phyloP scores from a whole-genome alignment of 2,329 filamentous ascomycete species.

The Myotisia sp. region DNA sequence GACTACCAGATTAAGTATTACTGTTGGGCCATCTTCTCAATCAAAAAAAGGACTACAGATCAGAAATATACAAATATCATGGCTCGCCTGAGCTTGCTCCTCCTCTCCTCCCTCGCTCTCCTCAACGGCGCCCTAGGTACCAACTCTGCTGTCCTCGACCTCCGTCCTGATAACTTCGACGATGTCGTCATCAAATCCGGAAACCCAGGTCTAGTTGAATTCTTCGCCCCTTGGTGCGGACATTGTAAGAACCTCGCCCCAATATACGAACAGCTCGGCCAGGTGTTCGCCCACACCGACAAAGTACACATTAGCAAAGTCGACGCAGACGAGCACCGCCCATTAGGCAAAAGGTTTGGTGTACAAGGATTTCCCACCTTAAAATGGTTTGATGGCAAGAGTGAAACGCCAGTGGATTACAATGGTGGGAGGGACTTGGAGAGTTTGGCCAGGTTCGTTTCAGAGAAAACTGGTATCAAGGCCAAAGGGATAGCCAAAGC shows the following conservation, averaged over 20 bases:
- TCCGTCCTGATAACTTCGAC: conserved; percentile 86
- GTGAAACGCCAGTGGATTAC: conserved; percentile 71
- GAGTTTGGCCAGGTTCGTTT: conserved; percentile 64
- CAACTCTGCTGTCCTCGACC: conserved; percentile 74
- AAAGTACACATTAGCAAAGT: conserved; percentile 87
- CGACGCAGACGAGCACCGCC: conserved; percentile 78
- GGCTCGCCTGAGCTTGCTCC: conserved; percentile 33
- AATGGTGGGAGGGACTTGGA: conserved; percentile 77
- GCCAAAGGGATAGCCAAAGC: conserved; percentile 48
- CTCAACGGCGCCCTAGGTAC: conserved; percentile 46
- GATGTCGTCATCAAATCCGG: conserved; percentile 73
- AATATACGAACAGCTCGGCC: conserved; percentile 79
- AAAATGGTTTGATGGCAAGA: conserved; percentile 97
- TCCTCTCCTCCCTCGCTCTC: conserved; percentile 34
- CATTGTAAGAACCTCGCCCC: conserved; percentile 98
- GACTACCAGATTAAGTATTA: no score
- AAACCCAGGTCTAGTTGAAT: conserved; percentile 92
- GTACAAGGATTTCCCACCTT: conserved; percentile 92
- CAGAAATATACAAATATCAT: conserved; percentile 27
- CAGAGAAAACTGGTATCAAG: conserved; percentile 75
- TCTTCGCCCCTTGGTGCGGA: conserved; percentile 97
- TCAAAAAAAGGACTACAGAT: no score
- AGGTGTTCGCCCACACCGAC: conserved; percentile 56
- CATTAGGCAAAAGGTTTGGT: conserved; percentile 70
- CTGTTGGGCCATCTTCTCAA: no score